Evolutionary conservation across 1,284 basidiomycete genomes (phyloP).

Genomic region (Cutaneotrichosporon arboriforme): DNA sequence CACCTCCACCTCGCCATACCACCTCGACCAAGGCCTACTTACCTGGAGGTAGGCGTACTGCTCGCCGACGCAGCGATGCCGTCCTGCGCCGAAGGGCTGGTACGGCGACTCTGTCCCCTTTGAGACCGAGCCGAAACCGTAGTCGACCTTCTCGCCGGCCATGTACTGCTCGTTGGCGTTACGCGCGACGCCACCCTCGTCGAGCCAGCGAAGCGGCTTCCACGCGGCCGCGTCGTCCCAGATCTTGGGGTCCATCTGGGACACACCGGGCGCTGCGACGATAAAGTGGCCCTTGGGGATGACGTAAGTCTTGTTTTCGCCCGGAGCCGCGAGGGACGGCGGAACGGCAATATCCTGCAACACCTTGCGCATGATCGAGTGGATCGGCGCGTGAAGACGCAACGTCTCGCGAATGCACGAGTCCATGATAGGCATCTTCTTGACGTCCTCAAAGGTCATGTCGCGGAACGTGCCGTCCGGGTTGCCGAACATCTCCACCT

Average conservation of each 20-base stretch:
- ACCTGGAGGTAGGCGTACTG: slow-evolving; percentile 77
- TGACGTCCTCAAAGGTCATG: slow-evolving; percentile 82
- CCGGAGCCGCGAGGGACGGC: slow-evolving; percentile 68
- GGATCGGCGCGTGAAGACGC: slow-evolving; percentile 86
- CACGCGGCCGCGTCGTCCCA: slow-evolving; percentile 73
- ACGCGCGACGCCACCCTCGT: slow-evolving; percentile 67
- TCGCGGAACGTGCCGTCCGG: slow-evolving; percentile 73
- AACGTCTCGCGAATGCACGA: slow-evolving; percentile 89
- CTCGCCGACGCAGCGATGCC: slow-evolving; percentile 58
- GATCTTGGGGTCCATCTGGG: slow-evolving; percentile 76
- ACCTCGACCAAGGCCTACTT: too few relatives aligned
- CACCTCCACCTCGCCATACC: too few relatives aligned
- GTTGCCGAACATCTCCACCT: slow-evolving; percentile 73
- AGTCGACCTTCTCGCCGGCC: slow-evolving; percentile 83
- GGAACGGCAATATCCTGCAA: slow-evolving; percentile 80
- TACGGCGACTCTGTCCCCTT: slow-evolving; percentile 89
- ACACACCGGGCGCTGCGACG: slow-evolving; percentile 81
- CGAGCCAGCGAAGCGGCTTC: slow-evolving; percentile 80
- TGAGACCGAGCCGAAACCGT: slow-evolving; percentile 87
- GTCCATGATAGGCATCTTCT: slow-evolving; percentile 75
- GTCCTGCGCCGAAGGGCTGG: slow-evolving; percentile 93
- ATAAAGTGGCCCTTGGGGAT: slow-evolving; percentile 90
- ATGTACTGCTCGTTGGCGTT: slow-evolving; percentile 68
- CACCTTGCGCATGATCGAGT: slow-evolving; percentile 73
- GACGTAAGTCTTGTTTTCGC: slow-evolving; percentile 65